Evolutionary conservation across 2,329 filamentous ascomycete species (phyloP).

Genomic region (Exophiala aquamarina): DNA sequence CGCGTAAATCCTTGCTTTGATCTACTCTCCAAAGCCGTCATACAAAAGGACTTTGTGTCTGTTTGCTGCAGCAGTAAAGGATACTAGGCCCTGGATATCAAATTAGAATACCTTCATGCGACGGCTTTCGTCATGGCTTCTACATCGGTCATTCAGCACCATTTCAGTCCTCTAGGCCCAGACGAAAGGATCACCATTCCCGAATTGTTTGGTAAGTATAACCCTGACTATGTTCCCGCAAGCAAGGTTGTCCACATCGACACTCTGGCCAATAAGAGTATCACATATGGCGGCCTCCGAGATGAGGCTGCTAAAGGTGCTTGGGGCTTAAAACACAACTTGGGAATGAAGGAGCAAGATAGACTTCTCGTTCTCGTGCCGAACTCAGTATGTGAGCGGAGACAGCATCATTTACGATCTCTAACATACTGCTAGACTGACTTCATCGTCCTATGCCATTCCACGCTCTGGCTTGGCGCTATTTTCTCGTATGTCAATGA

Average conservation of each 20-base stretch:
- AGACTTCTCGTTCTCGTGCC: conserved; percentile 27
- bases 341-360: conserved; percentile 25
- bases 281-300: conserved; percentile 31
- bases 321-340: conserved; percentile 26
- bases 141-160: no score
- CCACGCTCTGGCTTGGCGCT: conserved; percentile 30
- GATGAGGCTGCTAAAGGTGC: conserved; percentile 25
- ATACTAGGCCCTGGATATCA: no score
- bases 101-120: no score
- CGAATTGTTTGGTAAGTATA: conserved; percentile 29
- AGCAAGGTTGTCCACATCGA: conserved; percentile 30
- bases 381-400: conserved; percentile 25
- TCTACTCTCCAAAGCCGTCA: no score
- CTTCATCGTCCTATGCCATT: conserved; percentile 30
- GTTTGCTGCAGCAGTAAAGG: no score
- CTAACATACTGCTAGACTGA: no score
- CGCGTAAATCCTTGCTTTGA: no score
- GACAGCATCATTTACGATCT: no score
- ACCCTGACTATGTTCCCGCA: conserved; percentile 27
- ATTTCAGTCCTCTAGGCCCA: conserved; percentile 2
- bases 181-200: conserved; percentile 25
- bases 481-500: conserved; percentile 26
- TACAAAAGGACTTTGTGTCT: no score
- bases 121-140: no score
- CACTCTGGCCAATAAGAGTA: conserved; percentile 24